These are phyloP conservation scores for Chlorella sorokiniana DNA, from an alignment of 139 green algal species.

Conservation along the genomic window DNA sequence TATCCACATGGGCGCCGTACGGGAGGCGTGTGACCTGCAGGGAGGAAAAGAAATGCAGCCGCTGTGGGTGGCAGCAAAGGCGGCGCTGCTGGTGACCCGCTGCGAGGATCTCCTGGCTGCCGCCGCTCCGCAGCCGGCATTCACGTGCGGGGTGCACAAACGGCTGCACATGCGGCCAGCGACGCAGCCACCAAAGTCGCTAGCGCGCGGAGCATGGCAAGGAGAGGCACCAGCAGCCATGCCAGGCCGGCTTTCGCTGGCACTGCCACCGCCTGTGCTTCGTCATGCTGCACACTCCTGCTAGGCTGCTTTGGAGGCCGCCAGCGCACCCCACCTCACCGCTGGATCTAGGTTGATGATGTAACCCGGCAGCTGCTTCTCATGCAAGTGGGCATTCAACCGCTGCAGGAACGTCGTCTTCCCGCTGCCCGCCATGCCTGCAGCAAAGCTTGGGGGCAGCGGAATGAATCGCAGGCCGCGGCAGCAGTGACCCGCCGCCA, in stretches of 20 bases:
- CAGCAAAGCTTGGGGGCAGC: not conserved
- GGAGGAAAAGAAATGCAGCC: not conserved
- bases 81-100: no score
- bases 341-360: constrained; percentile 98
- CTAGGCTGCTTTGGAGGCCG: no score
- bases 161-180: no score
- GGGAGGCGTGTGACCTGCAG: constrained; percentile 59
- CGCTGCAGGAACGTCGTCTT: constrained; percentile 97
- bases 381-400: constrained; percentile 80
- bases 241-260: no score
- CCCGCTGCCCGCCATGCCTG: constrained; percentile 96
- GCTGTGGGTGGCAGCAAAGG: not conserved
- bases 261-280: no score
- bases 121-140: no score
- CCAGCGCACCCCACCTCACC: constrained; percentile 49
- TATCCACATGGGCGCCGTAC: constrained; percentile 96
- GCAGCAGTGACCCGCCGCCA: not conserved
- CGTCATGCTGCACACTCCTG: no score
- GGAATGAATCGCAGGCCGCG: not conserved
- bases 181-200: no score
- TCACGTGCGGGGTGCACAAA: no score
- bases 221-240: no score
- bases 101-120: no score
- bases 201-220: no score
- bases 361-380: constrained; percentile 65